Base-by-base conservation (phyloP, 2,329 filamentous ascomycete species). In the Hypoxylon sp. region DNA sequence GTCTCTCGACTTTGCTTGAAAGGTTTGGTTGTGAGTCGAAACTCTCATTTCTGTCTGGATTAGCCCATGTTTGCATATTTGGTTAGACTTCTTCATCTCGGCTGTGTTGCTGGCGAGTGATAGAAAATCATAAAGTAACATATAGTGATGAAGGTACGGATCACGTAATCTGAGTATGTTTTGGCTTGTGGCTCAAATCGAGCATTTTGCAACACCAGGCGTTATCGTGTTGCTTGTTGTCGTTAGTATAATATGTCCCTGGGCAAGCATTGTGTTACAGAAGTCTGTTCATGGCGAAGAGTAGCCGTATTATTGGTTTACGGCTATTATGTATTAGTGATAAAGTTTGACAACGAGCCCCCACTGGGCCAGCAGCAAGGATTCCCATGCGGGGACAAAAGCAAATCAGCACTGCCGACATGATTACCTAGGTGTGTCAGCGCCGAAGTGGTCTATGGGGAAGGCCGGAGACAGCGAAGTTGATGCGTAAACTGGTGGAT, bases 401-500 rank as follows among this genome's bases (percentile, higher is more conserved):
- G 17, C 3, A 43, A 22, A 15, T 24, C 6, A 20, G 8, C 13
- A n/a, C 3, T n/a, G 4, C 11, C 41, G 19, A 44, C 41, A 13
- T 22, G 43, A 17, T 6, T 22, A n/a, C 10, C 20, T 13, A 52
- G 8, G 2, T 17, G 13, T 37, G 32, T 37, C 10, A 34, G 32
- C 15, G 15, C 32, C 32, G 19, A 52, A 19, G 5, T 50, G 19
- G 26, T 32, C 10, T 47, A 26, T 64, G 46, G 61, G 56, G 56
- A 53, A 59, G 43, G 17, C 56, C 61, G 61, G 22, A 37, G 8
- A 15, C 15, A 30, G n/a, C 6, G n/a, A 15, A 28, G 26, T 26
- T 32, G 56, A 64, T 46, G 43, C 53, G 46, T 50, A 64, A 63
- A 63, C 51, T 47, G 22, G 22, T 20, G 8, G 11, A 59, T 22